Evolutionary conservation across 139 green algal species (phyloP), one percentile per base, ranked within the genome.

Genomic region (Micractinium sp.): DNA sequence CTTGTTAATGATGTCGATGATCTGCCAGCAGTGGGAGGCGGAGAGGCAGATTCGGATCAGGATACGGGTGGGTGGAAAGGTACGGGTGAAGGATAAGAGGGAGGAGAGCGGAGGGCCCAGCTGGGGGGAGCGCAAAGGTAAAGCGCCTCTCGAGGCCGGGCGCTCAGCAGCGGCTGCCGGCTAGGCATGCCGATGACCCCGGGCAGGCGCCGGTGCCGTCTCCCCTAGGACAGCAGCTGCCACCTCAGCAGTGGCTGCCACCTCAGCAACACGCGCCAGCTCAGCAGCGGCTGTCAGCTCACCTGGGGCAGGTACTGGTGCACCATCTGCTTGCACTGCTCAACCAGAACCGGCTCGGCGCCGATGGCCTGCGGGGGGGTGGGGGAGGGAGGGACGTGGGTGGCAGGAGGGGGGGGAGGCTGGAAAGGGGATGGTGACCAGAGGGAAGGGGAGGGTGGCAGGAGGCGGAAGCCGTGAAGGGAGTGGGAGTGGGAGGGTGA

Each of bases 241-340:
- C 74, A 80, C 12, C 33, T 20, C 74, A 80, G 31, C 74, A 80
- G 39, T 3, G 74, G 74, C 74, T 31, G 27, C 29, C 29, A 80
- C 3, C 12, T 25, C 31, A 36, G 31, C 36, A 4, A 31, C n/a
- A n/a, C n/a, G n/a, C n/a, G 31, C 29, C 74, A 80, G 36, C 33
- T 20, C 74, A 80, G 31, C 74, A 80, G 39, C 29, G 74, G 74
- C 74, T 31, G 27, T 80, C 31, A 0, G 74, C 38, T 33, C 19
- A 67, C 83, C 83, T 87, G 35, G 91, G 95, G 91, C 94, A 93
- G 87, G 91, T 97, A 98, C 60, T 96, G 78, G 29, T 93, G 75
- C 74, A 98, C 93, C 69, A 97, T 86, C 60, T 73, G 22, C 83
- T 94, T 94, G 93, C 96, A 98, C 94, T 98, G 93, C 82, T 95